Base-by-base conservation (phyloP, 169 alveolate species). In the Amoebophrya sp. region DNA sequence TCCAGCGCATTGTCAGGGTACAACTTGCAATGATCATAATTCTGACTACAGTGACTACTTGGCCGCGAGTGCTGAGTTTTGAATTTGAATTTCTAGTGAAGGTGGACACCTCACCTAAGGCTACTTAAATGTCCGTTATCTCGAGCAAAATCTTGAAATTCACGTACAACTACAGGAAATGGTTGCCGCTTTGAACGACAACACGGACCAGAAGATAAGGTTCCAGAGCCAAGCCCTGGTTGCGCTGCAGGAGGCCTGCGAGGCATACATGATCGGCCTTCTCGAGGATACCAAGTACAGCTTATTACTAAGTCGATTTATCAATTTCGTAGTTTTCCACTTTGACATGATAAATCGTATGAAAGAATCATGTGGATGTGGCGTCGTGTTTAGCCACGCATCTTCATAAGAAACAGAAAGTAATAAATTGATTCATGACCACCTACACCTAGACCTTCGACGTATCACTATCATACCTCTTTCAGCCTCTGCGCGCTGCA, bases 401-500 rank as follows among this genome's bases (percentile, higher is more conserved):
- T 45, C 67, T 15, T 45, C 67, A 45, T 45, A 45, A 45, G 67
- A 18, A 18, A 45, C 18, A 45, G 18, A 18, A 10, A 45, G 10
- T 45, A 45, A 18, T 18, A 45, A 15, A 45, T 15, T 45, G 67
- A 45, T 10, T 45, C n/a, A 45, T 18, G 10, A 18, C 18, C 67
- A 45, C 18, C 67, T 45, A 18, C 18, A 15, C 18, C 67, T 15
- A 45, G 67, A 45, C n/a, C n/a, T n/a, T n/a, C 67, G 67, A 45
- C 67, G 18, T 10, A 10, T 15, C 18, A 10, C 67, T 45, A 45
- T 18, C 67, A 45, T 18, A 45, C 18, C 67, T 15, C 10, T 45
- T 45, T 99, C 93, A 98, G 98, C 97, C 94, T 98, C 94, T 98
- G 99, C 93, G 99, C 99, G 92, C 97, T 98, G 93, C 99, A 98